Base-by-base conservation (phyloP, 805 yeast genomes). In the Wickerhamiella domercqiae region DNA sequence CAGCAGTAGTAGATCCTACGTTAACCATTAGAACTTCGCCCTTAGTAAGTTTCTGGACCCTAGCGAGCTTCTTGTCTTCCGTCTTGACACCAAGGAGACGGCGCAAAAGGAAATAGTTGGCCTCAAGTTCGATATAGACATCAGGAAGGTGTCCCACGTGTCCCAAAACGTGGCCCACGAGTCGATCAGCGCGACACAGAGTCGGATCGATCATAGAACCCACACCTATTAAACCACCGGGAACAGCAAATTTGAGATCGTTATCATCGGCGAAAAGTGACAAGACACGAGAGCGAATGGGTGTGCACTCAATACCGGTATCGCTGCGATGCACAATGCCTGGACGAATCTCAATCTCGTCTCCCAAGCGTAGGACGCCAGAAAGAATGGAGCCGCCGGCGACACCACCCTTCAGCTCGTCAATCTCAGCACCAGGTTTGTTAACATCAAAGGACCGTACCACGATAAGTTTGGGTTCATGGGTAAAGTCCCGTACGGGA, bases 161-260 rank as follows among this genome's bases (percentile, higher is more conserved):
- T 57, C 99, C 99, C 43, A 93, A 93, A 44, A 90, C 98, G 67
- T 90, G 98, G 53, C 99, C 99, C 39, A 93, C 96, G 54, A 90
- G 71, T 67, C 98, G 82, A 66, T 90, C 99, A 44, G 97, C 99
- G 68, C 98, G 81, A 70, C 99, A 90, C 54, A 90, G 67, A 2
- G 98, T 90, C 40, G 99, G 99, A 63, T 90, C 99, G 49, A 90
- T 93, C 64, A 82, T 83, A 36, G 98, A 90, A 67, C 99, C 99
- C 41, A 90, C 96, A 74, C 99, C 99, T 54, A 90, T 93, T 59
- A 90, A 73, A 47, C 99, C 99, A 76, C 99, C 99, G 34, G 99
- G 99, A 53, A 90, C 98, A 41, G 99, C 99, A 55, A 87, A 90
- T 61, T 90, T 90, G 62, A 90, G 73, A 60, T 86, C 95, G 55